Evolutionary conservation across 495 filamentous ascomycete species (phyloP).

Genomic region (Aspergillus biplanus): DNA sequence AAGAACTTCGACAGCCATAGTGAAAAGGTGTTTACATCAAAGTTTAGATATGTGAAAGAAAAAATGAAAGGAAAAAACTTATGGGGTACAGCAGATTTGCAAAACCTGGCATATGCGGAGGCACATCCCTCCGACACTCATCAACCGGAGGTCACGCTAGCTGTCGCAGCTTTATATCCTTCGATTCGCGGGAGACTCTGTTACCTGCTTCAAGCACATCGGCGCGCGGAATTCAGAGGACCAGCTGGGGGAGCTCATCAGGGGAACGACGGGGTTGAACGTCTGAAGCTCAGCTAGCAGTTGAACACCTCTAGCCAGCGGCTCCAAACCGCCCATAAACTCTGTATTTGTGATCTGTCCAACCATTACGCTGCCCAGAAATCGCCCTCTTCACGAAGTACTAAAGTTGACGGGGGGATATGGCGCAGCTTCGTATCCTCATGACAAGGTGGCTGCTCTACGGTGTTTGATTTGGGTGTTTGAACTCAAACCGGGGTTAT

Average conservation of each 20-base stretch:
- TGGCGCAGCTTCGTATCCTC: neutral
- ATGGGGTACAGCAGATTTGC: no score
- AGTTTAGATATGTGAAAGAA: neutral
- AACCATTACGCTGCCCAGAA: neutral
- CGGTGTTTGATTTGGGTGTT: neutral
- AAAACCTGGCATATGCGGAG: no score
- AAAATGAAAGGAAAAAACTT: no score
- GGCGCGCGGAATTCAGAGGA: no score
- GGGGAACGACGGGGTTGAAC: neutral
- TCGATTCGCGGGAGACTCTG: no score
- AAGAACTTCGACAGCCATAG: neutral
- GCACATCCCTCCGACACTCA: no score
- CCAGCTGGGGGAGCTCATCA: no score
- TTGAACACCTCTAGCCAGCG: no score
- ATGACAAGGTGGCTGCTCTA: neutral
- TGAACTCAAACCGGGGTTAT: neutral
- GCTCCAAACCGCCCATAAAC: neutral
- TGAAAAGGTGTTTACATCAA: neutral
- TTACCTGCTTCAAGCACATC: no score
- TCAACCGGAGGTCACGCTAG: no score
- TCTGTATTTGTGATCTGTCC: neutral
- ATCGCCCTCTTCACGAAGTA: neutral
- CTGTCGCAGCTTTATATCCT: no score
- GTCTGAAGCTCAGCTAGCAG: no score
- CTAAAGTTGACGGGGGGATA: neutral